Evolutionary conservation across 495 filamentous ascomycete species (phyloP), one percentile per base, ranked within the genome.

Genomic region (Neurospora tetrasperma): DNA sequence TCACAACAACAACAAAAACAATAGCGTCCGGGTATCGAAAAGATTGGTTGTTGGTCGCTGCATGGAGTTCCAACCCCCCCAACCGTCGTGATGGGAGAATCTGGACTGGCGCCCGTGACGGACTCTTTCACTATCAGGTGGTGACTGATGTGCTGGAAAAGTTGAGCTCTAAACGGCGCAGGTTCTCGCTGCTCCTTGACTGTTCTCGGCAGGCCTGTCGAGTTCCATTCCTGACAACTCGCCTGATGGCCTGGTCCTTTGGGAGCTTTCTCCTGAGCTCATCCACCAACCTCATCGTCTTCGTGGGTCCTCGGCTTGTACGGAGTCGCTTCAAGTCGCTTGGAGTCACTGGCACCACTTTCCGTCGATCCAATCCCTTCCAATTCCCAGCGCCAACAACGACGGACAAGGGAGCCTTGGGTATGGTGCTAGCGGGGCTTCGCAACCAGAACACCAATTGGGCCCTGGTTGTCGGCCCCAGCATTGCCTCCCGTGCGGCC

Each of bases 401-500:
- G 12, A 62, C 54, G 54, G 54, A 62, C 54, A 62, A 62, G 54
- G 54, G 23, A 62, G 54, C 54, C 54, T 62, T 62, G 54, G 23
- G 27, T 35, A 27, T 35, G 12, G 54, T 62, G 23, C 54, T 62
- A 62, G 54, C 54, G 12, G 54, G 54, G 31, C 54, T 31, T 62
- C 11, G 11, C 14, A 12, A 16, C 23, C 23, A 62, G 3, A 62
- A 35, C 12, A 16, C 54, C 54, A 62, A 69, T 73, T 71, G 54
- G 41, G 41, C 70, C 40, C 23, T 62, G 12, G 3, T 31, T 35
- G 12, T 27, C 54, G 23, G 44, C 39, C 41, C 46, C 35, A 54
- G 20, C 20, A 42, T 71, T 43, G 70, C 70, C 70, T 72, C 70
- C 73, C 70, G 35, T 74, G 73, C 70, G 70, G 73, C 73, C 73